Evolutionary conservation across 345 rosid genomes (phyloP).

Genomic region (Aquilaria sinensis): DNA sequence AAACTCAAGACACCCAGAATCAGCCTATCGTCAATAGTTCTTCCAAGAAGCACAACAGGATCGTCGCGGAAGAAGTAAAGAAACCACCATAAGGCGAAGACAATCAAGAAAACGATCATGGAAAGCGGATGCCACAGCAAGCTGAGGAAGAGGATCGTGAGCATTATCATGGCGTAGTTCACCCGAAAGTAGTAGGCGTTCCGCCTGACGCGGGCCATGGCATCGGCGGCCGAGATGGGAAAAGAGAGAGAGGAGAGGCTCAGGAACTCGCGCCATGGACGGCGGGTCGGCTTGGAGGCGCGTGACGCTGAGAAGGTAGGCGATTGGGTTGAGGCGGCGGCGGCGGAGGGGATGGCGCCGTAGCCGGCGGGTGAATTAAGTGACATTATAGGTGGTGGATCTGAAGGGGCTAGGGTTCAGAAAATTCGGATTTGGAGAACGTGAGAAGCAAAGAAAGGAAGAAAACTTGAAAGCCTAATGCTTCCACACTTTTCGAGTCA

Average conservation of each 20-base stretch:
- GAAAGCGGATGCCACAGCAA: constrained; percentile 79
- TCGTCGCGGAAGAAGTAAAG: constrained; percentile 69
- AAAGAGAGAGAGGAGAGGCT: constrained; percentile 38
- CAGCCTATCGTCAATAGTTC: constrained; percentile 47
- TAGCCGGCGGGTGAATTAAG: constrained; percentile 27
- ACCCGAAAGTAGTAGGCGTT: constrained; percentile 64
- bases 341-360: constrained; percentile 24
- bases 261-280: constrained; percentile 76
- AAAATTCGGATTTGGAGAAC: constrained; percentile 1
- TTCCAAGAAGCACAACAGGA: constrained; percentile 43
- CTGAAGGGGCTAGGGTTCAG: neutral
- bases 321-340: constrained; percentile 11
- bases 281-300: constrained; percentile 58
- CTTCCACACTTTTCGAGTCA: neutral
- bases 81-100: constrained; percentile 67
- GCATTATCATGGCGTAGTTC: constrained; percentile 57
- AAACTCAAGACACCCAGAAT: constrained; percentile 44
- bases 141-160: constrained; percentile 57
- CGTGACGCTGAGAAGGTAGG: constrained; percentile 20
- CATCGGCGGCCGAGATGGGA: constrained; percentile 50
- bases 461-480: neutral
- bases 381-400: constrained; percentile 14
- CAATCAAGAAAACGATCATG: constrained; percentile 53
- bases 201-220: constrained; percentile 43
- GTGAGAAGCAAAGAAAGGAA: neutral